phyloP scores from a whole-genome alignment of 371 early-diverging fungal genomes.

The Ordospora colligata region DNA sequence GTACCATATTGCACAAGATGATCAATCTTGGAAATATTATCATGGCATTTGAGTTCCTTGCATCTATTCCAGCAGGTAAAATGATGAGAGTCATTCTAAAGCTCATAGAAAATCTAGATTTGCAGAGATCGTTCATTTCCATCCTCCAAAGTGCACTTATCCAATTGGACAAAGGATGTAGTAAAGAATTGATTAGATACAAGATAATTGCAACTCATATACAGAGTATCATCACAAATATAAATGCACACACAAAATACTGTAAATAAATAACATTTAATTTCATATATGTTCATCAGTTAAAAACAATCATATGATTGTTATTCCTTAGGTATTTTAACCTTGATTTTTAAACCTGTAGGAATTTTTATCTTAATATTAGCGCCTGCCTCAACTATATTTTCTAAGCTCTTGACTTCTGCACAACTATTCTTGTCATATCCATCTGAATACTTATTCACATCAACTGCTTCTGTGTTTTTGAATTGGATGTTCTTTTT shows the following conservation, averaged over 20 bases:
- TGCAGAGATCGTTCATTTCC: neutral
- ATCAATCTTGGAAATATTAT: neutral
- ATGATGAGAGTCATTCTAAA: neutral
- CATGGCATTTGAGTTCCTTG: neutral
- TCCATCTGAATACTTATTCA: neutral
- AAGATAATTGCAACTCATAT: neutral
- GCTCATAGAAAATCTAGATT: neutral
- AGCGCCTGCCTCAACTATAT: neutral
- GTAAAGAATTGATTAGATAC: neutral
- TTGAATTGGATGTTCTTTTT: neutral
- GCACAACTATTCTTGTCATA: neutral
- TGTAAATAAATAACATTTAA: neutral
- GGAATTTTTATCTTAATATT: neutral
- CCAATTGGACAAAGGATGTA: no score
- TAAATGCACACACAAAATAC: neutral
- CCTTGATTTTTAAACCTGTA: neutral
- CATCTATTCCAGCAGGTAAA: neutral
- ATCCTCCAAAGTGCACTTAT: no score
- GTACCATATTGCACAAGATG: neutral
- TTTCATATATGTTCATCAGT: no score
- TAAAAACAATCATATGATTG: no score
- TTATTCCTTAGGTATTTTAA: neutral
- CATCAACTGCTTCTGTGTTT: neutral
- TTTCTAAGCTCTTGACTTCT: neutral
- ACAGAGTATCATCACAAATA: neutral